phyloP scores from a whole-genome alignment of 1,139 yeast genomes.

The Taphrina sp. region DNA sequence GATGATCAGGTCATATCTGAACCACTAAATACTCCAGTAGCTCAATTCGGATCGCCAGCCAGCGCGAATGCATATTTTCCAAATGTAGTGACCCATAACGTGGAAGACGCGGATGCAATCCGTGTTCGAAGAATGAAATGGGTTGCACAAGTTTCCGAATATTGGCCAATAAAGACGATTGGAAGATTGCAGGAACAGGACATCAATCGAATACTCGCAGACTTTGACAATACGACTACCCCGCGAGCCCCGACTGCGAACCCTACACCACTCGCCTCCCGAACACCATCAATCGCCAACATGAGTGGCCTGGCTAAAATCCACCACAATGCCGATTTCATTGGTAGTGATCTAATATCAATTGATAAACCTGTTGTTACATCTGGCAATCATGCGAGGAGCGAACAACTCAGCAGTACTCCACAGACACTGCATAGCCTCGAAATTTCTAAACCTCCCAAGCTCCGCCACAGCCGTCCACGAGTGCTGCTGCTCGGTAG shows the following conservation, averaged over 20 bases:
- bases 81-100: conserved; percentile 55
- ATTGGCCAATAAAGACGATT: conserved; percentile 71
- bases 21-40: conserved; percentile 27
- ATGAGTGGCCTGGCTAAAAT: conserved; percentile 1
- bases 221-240: conserved; percentile 19
- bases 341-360: background rate
- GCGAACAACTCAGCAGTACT: background rate
- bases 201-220: conserved; percentile 43
- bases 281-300: conserved; percentile 7
- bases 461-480: conserved; percentile 47
- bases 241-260: conserved; percentile 16
- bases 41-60: conserved; percentile 40
- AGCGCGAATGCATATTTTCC: conserved; percentile 63
- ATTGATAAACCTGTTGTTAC: background rate
- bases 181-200: conserved; percentile 60
- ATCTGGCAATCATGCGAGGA: background rate
- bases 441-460: background rate
- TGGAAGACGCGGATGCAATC: conserved; percentile 42
- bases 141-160: conserved; percentile 87
- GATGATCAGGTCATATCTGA: conserved; percentile 22
- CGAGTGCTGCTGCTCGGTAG: conserved; percentile 79
- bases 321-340: no score
- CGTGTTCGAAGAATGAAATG: conserved; percentile 71
- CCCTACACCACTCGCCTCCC: conserved; percentile 22
- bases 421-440: conserved; percentile 22